Conservation (phyloP, 1,284 basidiomycete species). For the Microbotryum silenes-acaulis region DNA sequence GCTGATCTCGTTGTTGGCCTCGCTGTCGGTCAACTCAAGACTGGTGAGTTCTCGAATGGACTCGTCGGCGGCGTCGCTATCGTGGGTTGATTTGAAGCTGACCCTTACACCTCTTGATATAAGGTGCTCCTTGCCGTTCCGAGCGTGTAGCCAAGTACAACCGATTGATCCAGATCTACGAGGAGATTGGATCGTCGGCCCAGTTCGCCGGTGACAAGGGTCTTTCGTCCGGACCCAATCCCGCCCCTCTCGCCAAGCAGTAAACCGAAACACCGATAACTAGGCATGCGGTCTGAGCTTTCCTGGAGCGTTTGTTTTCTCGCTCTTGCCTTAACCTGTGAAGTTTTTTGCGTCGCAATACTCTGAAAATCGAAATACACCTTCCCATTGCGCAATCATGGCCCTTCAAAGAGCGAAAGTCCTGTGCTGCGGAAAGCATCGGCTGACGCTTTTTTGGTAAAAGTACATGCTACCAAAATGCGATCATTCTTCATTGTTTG, state of each 20-base stretch:
- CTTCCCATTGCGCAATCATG: too few species aligned
- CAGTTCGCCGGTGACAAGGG: constrained; percentile 43
- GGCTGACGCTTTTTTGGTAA: too few species aligned
- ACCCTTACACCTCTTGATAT: not conserved
- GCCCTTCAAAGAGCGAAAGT: too few species aligned
- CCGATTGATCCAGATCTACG: constrained; percentile 32
- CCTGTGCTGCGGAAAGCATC: too few species aligned
- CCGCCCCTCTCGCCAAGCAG: constrained; percentile 55
- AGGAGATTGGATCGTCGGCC: constrained; percentile 22
- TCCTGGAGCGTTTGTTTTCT: too few species aligned
- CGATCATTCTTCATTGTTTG: not conserved
- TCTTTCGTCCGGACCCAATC: constrained; percentile 61
- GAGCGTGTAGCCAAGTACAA: constrained; percentile 39
- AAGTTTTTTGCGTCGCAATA: too few species aligned
- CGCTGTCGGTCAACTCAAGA: constrained; percentile 94
- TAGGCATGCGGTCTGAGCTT: too few species aligned
- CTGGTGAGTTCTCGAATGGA: constrained; percentile 79
- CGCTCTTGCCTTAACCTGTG: too few species aligned
- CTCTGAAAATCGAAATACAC: too few species aligned
- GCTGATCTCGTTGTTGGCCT: constrained; percentile 94
- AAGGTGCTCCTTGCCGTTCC: constrained; percentile 29
- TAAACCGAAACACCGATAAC: not conserved
- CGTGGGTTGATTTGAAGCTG: too few species aligned
- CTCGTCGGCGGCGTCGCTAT: constrained; percentile 39
- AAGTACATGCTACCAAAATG: not conserved